phyloP scores from a whole-genome alignment of 2,329 filamentous ascomycete genomes.

The Aspergillus thermomutatus region DNA sequence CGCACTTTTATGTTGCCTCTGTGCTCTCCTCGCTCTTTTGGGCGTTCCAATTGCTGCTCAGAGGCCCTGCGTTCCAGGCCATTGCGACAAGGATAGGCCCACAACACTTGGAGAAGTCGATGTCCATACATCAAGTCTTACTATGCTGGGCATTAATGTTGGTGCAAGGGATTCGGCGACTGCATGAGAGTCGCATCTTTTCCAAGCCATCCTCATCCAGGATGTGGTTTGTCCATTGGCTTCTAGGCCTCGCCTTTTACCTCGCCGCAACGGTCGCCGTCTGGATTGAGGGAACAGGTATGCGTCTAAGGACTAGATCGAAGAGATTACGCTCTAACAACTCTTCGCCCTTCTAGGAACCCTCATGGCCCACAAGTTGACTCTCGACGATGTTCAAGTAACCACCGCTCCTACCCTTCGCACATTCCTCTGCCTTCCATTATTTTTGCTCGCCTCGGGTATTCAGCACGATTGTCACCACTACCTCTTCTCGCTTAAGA shows the following conservation, averaged over 20 bases:
- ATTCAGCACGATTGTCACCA: constrained; percentile 73
- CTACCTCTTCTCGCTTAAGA: constrained; percentile 67
- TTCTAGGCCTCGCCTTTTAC: constrained; percentile 77
- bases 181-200: constrained; percentile 70
- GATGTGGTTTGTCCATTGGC: constrained; percentile 86
- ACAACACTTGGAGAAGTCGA: constrained; percentile 40
- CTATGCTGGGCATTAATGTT: constrained; percentile 70
- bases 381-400: constrained; percentile 35
- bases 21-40: constrained; percentile 70
- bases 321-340: neutral
- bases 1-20: constrained; percentile 78
- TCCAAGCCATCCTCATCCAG: constrained; percentile 64
- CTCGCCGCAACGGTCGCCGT: constrained; percentile 67
- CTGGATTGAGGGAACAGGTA: constrained; percentile 80
- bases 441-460: constrained; percentile 68
- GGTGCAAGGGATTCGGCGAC: constrained; percentile 68
- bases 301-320: constrained; percentile 18
- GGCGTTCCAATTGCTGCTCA: constrained; percentile 59
- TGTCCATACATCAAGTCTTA: constrained; percentile 60
- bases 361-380: constrained; percentile 32
- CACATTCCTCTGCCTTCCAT: constrained; percentile 53
- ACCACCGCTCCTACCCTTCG: constrained; percentile 46
- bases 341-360: constrained; percentile 20
- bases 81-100: constrained; percentile 44
- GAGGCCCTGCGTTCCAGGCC: constrained; percentile 53